Base-by-base conservation (phyloP, 2,329 filamentous ascomycete species). In the Xylaria multiplex region DNA sequence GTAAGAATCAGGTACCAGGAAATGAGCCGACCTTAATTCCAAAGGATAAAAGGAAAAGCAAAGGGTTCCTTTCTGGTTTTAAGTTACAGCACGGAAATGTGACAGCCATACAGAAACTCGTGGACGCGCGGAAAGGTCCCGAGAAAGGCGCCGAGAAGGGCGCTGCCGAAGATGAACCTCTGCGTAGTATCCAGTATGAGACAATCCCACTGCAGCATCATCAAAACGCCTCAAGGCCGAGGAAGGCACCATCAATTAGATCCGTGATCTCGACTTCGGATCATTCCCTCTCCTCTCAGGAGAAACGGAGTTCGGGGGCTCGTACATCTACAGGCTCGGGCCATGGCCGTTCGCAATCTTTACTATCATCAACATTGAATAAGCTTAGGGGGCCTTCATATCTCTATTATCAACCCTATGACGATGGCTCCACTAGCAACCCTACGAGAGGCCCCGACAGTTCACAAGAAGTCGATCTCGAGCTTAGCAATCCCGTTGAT, bases 371-470 rank as follows among this genome's bases (percentile, higher is more conserved):
- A 14, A 76, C 74, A 5, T 61, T 75, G 42, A 76, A 67, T 48
- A 76, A 74, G 48, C 64, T 77, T 11, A 74, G 73, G 53, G 76
- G 76, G 3, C 74, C 75, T n/a, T 76, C 76, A 13, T 77, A 77
- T 59, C 69, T 77, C 3, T 76, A 76, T 50, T 73, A 74, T 46
- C 71, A 72, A 22, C 62, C 70, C 3, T 49, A 66, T 14, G 73
- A 72, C 57, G 61, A 65, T 14, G 30, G 53, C 11, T 60, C 70
- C 24, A 58, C 59, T 6, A 55, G 56, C 32, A 53, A 70, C 16
- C 45, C 53, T 24, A 64, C 62, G 14, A 70, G 70, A 27, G 66
- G 68, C 4, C 60, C 70, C 13, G 67, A 58, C 37, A 72, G 64
- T 59, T 68, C 70, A 32, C 71, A 65, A 14, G 69, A 68, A 40